Evolutionary conservation across 176 grass and related monocot species (phyloP).

Genomic region (Aechmea fasciata): DNA sequence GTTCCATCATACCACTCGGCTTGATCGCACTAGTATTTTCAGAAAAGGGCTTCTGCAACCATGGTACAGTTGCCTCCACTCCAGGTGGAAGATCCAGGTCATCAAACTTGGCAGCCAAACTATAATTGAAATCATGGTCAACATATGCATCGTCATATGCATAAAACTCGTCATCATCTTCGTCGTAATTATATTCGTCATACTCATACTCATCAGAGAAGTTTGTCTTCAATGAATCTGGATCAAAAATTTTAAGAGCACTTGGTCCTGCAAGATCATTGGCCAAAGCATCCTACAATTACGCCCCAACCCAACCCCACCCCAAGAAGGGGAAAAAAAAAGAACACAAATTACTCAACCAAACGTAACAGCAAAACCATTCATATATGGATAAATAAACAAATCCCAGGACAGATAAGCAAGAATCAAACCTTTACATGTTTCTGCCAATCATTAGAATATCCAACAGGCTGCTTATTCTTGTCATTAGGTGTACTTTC

Average conservation of each 20-base stretch:
- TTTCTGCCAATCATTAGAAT: slow-evolving; percentile 30
- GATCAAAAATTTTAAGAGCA: slow-evolving; percentile 19
- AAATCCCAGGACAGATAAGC: not conserved
- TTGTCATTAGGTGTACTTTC: slow-evolving; percentile 38
- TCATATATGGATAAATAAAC: not conserved
- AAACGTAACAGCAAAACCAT: not conserved
- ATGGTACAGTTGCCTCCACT: slow-evolving; percentile 26
- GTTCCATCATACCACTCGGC: slow-evolving; percentile 12
- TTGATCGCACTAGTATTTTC: slow-evolving; percentile 13
- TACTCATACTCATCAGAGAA: slow-evolving; percentile 21
- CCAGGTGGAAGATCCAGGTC: slow-evolving; percentile 32
- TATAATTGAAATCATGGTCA: slow-evolving; percentile 34
- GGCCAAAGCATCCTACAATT: slow-evolving; percentile 35
- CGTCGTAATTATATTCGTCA: slow-evolving; percentile 41
- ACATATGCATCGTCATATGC: slow-evolving; percentile 13
- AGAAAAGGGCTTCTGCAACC: slow-evolving; percentile 19
- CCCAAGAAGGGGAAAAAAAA: not conserved
- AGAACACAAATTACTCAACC: not conserved
- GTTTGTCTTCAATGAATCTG: slow-evolving; percentile 3
- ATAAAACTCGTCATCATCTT: slow-evolving; percentile 40
- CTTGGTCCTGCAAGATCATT: slow-evolving; percentile 26
- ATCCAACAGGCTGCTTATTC: slow-evolving; percentile 41
- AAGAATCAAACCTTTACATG: slow-evolving; percentile 31
- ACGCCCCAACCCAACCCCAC: not conserved
- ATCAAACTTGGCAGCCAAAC: slow-evolving; percentile 40